Evolutionary conservation across 2,329 filamentous ascomycete genomes (phyloP).

Genomic region (Stachybotrys elegans): DNA sequence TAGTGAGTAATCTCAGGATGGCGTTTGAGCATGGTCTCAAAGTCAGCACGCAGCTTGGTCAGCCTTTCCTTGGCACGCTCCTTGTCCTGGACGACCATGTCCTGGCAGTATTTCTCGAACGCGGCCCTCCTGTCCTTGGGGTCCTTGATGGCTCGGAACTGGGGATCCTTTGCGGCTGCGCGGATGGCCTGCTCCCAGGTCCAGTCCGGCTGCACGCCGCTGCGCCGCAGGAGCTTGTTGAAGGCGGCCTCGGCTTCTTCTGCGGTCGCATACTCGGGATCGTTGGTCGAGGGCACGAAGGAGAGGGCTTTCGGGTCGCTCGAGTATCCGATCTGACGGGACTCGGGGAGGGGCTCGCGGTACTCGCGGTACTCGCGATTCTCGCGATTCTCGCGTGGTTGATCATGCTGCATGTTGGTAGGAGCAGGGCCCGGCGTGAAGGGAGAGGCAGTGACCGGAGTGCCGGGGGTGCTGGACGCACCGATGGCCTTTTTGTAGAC

Average conservation of each 20-base stretch:
- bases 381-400: conserved; percentile 28
- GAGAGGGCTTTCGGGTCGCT: conserved; percentile 51
- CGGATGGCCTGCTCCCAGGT: conserved; percentile 87
- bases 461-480: conserved; percentile 41
- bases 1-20: conserved; percentile 97
- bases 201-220: conserved; percentile 86
- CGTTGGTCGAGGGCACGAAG: conserved; percentile 59
- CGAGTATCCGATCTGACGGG: conserved; percentile 53
- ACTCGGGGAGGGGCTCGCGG: conserved; percentile 42
- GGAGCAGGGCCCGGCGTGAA: conserved; percentile 38
- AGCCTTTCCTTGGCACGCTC: conserved; percentile 90
- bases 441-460: conserved; percentile 34
- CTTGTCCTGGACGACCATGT: conserved; percentile 88
- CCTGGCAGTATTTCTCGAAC: conserved; percentile 92
- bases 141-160: conserved; percentile 90
- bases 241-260: conserved; percentile 94
- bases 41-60: conserved; percentile 87
- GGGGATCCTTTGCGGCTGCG: conserved; percentile 79
- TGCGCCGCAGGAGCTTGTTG: conserved; percentile 79
- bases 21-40: conserved; percentile 90
- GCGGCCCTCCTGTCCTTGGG: conserved; percentile 84
- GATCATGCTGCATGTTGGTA: conserved; percentile 27
- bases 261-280: conserved; percentile 71
- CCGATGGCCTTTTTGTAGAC: conserved; percentile 71
- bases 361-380: conserved; percentile 5